These are phyloP conservation scores for Serendipita sp. DNA, from an alignment of 1,284 basidiomycete genomes.

Conservation along the genomic window DNA sequence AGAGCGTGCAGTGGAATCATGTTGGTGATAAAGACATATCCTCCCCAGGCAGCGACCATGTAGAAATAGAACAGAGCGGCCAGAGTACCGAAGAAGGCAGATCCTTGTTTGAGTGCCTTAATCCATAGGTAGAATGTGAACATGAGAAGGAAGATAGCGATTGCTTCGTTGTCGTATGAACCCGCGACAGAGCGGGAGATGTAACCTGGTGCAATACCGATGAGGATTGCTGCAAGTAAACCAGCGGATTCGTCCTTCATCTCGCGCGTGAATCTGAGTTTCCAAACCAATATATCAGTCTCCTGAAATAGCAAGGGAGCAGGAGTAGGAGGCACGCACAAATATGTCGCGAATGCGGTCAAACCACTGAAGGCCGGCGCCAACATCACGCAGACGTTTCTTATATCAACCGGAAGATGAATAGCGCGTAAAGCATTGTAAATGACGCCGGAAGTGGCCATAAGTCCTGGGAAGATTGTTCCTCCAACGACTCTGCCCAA, in stretches of 20 bases:
- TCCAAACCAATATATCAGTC: conserved; percentile 6
- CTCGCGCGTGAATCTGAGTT: conserved; percentile 75
- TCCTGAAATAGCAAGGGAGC: background rate
- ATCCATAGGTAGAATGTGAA: conserved; percentile 98
- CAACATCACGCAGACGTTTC: conserved; percentile 92
- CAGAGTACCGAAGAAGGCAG: conserved; percentile 78
- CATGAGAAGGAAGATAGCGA: conserved; percentile 99
- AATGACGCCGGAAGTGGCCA: conserved; percentile 95
- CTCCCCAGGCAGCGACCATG: conserved; percentile 99
- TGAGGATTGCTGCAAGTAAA: conserved; percentile 93
- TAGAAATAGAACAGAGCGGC: conserved; percentile 98
- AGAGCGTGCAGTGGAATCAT: conserved; percentile 97
- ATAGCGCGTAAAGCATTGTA: conserved; percentile 80
- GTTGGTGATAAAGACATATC: conserved; percentile 99
- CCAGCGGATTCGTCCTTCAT: conserved; percentile 90
- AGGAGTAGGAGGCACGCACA: conserved; percentile 36
- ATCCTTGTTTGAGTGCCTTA: conserved; percentile 88
- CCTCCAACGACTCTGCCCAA: conserved; percentile 96
- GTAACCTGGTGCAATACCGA: conserved; percentile 95
- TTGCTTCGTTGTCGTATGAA: conserved; percentile 99
- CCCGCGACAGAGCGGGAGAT: conserved; percentile 98
- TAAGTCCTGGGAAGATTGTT: conserved; percentile 94
- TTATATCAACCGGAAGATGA: conserved; percentile 93
- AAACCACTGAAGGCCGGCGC: conserved; percentile 94
- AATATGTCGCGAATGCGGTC: conserved; percentile 95